A percentile compares a stretch with the other conserved stretches of the same genome.
These are phyloP conservation scores for Purshia tridentata DNA, from an alignment of 306 rosid species.

Conservation along the genomic window DNA sequence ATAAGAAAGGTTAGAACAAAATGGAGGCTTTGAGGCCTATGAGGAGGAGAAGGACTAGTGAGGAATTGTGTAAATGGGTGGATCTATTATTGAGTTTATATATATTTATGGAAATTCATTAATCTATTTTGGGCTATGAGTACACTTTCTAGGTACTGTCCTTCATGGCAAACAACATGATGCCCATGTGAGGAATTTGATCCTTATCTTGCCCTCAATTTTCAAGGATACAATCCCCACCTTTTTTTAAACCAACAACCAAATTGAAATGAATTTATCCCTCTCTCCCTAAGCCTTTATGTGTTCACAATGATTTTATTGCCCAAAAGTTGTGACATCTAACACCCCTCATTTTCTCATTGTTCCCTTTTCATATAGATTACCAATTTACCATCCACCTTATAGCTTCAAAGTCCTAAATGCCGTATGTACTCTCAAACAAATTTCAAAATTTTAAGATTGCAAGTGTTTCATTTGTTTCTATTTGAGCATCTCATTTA, in stretches of 20 bases:
- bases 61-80: constrained; percentile 10
- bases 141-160: constrained; percentile 64
- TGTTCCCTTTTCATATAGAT: constrained; percentile 23
- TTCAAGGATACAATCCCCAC: constrained; percentile 36
- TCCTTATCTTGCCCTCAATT: constrained; percentile 61
- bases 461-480: no score
- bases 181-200: constrained; percentile 59
- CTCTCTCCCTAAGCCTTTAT: not conserved
- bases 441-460: no score
- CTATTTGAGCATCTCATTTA: no score
- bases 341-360: constrained; percentile 31
- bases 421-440: no score
- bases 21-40: constrained; percentile 25
- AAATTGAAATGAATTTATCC: constrained; percentile 15
- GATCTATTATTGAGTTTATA: constrained; percentile 11
- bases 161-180: constrained; percentile 85
- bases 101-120: constrained; percentile 28
- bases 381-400: not conserved
- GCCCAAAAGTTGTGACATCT: constrained; percentile 57
- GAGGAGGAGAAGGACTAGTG: constrained; percentile 10
- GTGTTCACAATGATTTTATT: constrained; percentile 52
- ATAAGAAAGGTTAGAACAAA: not conserved
- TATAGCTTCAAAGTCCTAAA: not conserved
- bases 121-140: constrained; percentile 46
- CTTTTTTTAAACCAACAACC: constrained; percentile 23